Evolutionary conservation across 345 rosid genomes (phyloP), one percentile per base, ranked within the genome.

Genomic region (Populus ilicifolia): DNA sequence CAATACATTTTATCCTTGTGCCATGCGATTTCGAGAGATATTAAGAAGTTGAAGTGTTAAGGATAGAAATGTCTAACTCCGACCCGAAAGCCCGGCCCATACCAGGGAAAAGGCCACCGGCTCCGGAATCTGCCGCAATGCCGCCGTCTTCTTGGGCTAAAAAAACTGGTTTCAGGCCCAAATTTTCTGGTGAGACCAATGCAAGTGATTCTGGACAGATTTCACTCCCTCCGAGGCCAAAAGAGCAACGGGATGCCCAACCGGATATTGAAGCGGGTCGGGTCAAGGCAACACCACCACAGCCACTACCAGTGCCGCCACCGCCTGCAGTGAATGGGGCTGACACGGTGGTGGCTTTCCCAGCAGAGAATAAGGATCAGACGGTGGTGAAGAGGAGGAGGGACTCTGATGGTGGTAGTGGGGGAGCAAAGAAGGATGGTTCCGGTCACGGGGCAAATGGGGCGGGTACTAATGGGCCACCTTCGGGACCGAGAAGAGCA

Each of bases 91-190:
- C 88, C 85, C 86, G 96, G 12, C 80, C 93, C 29, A 89, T 89
- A 75, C 94, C 90, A 2, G 93, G 90, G 48, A 82, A 91, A 2
- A 89, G 91, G 92, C 96, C 90, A 0, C 94, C 97, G 2, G 74
- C 85, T 66, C 93, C 97, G 8, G 99, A 90, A 25, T 80, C 97
- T 1, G 79, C 97, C n/a, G 81, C 96, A 75, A 75, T 90, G 87
- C 93, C 97, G 78, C 97, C 97, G 4, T 86, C 99, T 75, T 83
- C 99, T 0, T 96, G 99, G 99, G 99, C 99, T 8, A 92, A 93
- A 80, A 83, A 89, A 75, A 96, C 97, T 46, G 98, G 98, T 6
- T 95, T 95, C 76, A 94, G 91, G 8, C 98, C 99, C 61, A 95
- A 90, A 79, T 92, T 93, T 90, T 95, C 99, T 72, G 99, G 99